Conservation (phyloP, 768 basidiomycete genomes). For the Myochromella boudieri region DNA sequence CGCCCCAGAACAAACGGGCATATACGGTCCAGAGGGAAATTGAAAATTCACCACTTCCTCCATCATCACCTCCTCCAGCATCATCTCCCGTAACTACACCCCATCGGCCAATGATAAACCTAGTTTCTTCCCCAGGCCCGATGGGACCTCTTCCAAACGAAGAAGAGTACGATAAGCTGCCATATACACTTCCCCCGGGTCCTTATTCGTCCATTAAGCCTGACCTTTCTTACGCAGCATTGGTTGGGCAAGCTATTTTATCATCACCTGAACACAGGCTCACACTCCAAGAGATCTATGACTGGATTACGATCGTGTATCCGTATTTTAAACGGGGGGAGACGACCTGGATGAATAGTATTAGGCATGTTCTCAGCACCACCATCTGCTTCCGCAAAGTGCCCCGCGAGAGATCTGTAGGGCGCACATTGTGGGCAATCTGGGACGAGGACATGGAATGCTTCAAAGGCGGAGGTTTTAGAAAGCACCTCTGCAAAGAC, state of each 20-base stretch:
- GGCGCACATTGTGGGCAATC: slow-evolving; percentile 87
- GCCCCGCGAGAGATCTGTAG: slow-evolving; percentile 70
- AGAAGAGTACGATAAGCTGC: slow-evolving; percentile 64
- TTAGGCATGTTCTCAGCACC: slow-evolving; percentile 93
- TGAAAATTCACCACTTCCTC: slow-evolving; percentile 49
- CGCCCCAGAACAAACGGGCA: slow-evolving; percentile 47
- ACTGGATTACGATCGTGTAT: slow-evolving; percentile 92
- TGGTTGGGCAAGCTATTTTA: slow-evolving; percentile 93
- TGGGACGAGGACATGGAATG: slow-evolving; percentile 80
- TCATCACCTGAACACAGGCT: slow-evolving; percentile 82
- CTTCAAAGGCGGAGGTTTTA: slow-evolving; percentile 82
- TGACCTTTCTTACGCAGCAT: slow-evolving; percentile 87
- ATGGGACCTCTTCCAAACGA: slow-evolving; percentile 66
- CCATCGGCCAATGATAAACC: slow-evolving; percentile 55
- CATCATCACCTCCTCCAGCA: slow-evolving; percentile 57
- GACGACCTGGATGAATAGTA: slow-evolving; percentile 97
- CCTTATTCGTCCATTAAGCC: slow-evolving; percentile 83
- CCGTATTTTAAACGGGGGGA: slow-evolving; percentile 93
- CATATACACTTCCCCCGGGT: slow-evolving; percentile 79
- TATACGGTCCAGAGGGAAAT: slow-evolving; percentile 29
- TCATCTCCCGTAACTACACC: slow-evolving; percentile 70
- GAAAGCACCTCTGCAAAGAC: slow-evolving; percentile 58
- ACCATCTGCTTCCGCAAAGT: slow-evolving; percentile 90
- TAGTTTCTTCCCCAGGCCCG: slow-evolving; percentile 85
- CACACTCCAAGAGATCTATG: slow-evolving; percentile 94